Evolutionary conservation across 2,329 filamentous ascomycete species (phyloP).

Genomic region (Botrytis deweyae): DNA sequence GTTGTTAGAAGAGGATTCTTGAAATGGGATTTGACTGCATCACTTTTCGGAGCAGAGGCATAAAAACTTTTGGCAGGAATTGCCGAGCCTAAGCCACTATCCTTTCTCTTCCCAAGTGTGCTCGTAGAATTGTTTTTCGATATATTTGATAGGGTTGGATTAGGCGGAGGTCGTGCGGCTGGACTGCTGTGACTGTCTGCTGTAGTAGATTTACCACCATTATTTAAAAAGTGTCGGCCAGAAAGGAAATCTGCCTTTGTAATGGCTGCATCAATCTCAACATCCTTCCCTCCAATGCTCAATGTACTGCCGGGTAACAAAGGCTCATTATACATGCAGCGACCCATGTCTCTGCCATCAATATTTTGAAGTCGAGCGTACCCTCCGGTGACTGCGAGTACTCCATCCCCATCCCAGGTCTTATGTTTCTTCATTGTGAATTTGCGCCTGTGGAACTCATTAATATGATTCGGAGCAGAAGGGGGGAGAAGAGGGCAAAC

Average conservation of each 20-base stretch:
- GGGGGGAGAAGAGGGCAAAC: background rate
- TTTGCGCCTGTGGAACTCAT: constrained; percentile 54
- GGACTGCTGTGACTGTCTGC: constrained; percentile 21
- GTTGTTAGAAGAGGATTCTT: constrained; percentile 60
- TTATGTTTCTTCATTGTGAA: constrained; percentile 72
- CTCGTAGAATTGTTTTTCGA: constrained; percentile 21
- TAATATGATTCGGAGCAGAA: background rate
- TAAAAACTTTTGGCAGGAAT: constrained; percentile 45
- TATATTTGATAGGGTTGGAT: background rate
- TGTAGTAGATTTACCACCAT: constrained; percentile 25
- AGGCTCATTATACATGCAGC: constrained; percentile 52
- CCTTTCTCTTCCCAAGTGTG: constrained; percentile 34
- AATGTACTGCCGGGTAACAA: constrained; percentile 60
- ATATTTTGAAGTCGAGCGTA: constrained; percentile 61
- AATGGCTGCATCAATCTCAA: constrained; percentile 65
- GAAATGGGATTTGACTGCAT: constrained; percentile 50
- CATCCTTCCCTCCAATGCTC: constrained; percentile 64
- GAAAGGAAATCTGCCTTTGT: constrained; percentile 58
- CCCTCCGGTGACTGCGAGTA: constrained; percentile 57
- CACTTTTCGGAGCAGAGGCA: constrained; percentile 41
- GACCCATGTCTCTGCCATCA: constrained; percentile 62
- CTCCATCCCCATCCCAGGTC: constrained; percentile 73
- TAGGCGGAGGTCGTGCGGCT: constrained; percentile 24
- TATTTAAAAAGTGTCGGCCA: constrained; percentile 46
- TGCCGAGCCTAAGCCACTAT: constrained; percentile 30